Evolutionary conservation across 495 filamentous ascomycete species (phyloP), one percentile per base, ranked within the genome.

Genomic region (Neurospora tetrasperma): DNA sequence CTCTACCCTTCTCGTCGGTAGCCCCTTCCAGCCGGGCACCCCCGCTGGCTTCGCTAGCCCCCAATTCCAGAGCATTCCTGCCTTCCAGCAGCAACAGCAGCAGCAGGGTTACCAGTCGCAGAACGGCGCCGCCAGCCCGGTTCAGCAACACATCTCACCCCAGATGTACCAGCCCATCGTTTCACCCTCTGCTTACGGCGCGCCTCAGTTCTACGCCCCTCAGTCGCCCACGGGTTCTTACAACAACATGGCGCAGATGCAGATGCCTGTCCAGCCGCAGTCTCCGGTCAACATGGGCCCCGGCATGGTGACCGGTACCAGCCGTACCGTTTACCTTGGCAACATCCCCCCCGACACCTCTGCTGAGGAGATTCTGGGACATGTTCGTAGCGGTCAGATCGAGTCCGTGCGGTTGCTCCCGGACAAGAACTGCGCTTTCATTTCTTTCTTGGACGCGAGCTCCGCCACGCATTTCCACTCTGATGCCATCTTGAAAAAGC

Each of bases 361-460:
- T 43, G 96, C 96, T 27, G 96, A 99, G 84, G 96, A 99, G 83
- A 98, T 99, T 76, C 86, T 99, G 69, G 93, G 95, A 74, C 96
- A 99, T 79, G 96, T 99, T 70, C 90, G 96, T 69, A 98, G 96
- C 82, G 96, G 96, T 42, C 96, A 98, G 78, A 99, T 99, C 81
- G 96, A 99, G 85, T 98, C 96, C 35, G 96, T 98, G 44, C 90
- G 96, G 74, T 86, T 98, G 75, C 88, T 99, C 43, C 93, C 94
- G 20, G 96, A 99, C 84, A 99, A 98, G 92, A 99, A 98, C 86
- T 99, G 96, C 82, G 96, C 96, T 73, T 99, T 99, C 85, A 99
- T 99, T 78, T 99, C 96, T 14, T 99, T 99, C 83, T 86, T 98
- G 75, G 96, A 99, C 78, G 93, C 94, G 74, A 95, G 93, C 84